These are phyloP conservation scores for Colletotrichum karsti DNA, from an alignment of 2,329 filamentous ascomycete genomes.

Conservation along the genomic window DNA sequence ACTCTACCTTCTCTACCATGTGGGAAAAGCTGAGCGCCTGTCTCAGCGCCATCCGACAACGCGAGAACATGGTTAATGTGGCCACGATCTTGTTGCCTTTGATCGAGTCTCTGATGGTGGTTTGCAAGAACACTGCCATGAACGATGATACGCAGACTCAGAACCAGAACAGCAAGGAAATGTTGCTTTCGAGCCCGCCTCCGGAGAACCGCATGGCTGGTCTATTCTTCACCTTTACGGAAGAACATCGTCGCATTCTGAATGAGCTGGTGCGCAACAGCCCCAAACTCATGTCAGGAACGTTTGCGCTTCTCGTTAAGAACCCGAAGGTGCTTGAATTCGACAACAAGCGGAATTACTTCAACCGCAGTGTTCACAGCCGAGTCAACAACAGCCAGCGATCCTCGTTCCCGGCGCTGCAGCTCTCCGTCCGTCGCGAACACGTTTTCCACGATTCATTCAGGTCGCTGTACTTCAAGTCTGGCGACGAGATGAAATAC, in stretches of 20 bases:
- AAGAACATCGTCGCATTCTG: slow-evolving; percentile 95
- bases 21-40: slow-evolving; percentile 94
- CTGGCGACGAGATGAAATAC: slow-evolving; percentile 96
- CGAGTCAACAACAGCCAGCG: slow-evolving; percentile 74
- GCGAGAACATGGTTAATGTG: slow-evolving; percentile 96
- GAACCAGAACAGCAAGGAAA: slow-evolving; percentile 63
- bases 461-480: slow-evolving; percentile 98
- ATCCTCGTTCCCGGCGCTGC: slow-evolving; percentile 75
- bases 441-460: slow-evolving; percentile 99
- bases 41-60: slow-evolving; percentile 85
- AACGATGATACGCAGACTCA: slow-evolving; percentile 66
- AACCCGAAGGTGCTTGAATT: slow-evolving; percentile 99
- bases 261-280: slow-evolving; percentile 98
- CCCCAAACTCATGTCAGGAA: slow-evolving; percentile 98
- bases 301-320: slow-evolving; percentile 94
- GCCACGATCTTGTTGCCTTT: slow-evolving; percentile 94
- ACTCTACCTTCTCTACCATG: slow-evolving; percentile 86
- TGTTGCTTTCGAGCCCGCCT: slow-evolving; percentile 74
- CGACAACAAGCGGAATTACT: slow-evolving; percentile 99
- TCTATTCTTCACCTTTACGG: slow-evolving; percentile 96
- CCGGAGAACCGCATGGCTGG: slow-evolving; percentile 86
- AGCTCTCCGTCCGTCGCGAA: slow-evolving; percentile 89
- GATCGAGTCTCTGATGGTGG: slow-evolving; percentile 97
- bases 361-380: slow-evolving; percentile 88
- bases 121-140: slow-evolving; percentile 95